Percentiles rank a stretch among this genome's conserved stretches.
Conservation (phyloP, 306 rosid species). For the Prinsepia uniflora region DNA sequence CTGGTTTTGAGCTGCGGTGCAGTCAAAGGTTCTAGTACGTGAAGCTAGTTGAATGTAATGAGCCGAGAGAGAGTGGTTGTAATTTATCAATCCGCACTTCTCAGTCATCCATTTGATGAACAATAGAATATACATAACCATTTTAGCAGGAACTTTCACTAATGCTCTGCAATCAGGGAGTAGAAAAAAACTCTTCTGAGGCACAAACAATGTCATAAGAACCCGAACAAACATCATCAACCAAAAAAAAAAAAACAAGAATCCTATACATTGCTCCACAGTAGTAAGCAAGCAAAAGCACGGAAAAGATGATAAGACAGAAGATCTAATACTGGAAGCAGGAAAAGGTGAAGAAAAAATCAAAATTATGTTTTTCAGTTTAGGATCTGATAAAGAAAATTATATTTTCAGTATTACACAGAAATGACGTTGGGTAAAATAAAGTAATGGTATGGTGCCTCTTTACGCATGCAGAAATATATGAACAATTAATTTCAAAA, state of each 20-base stretch:
- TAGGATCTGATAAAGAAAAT: background rate
- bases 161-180: constrained; percentile 57
- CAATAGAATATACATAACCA: constrained; percentile 47
- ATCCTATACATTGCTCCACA: background rate
- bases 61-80: constrained; percentile 44
- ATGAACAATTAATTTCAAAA: background rate
- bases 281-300: background rate
- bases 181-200: constrained; percentile 11
- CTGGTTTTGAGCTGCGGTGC: constrained; percentile 58
- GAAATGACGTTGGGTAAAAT: too few species aligned
- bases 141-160: constrained; percentile 60
- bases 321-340: constrained; percentile 8
- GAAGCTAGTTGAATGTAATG: constrained; percentile 59
- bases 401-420: background rate
- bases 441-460: too few species aligned
- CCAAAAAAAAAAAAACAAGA: constrained; percentile 3
- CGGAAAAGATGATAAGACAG: constrained; percentile 4
- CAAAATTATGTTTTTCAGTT: background rate
- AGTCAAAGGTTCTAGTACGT: constrained; percentile 56
- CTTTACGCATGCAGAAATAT: background rate
- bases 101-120: constrained; percentile 51
- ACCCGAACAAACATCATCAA: constrained; percentile 20
- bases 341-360: background rate
- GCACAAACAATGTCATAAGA: background rate
- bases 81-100: constrained; percentile 41